phyloP scores from a whole-genome alignment of 2,329 filamentous ascomycete genomes.

The Orbilia oligospora region DNA sequence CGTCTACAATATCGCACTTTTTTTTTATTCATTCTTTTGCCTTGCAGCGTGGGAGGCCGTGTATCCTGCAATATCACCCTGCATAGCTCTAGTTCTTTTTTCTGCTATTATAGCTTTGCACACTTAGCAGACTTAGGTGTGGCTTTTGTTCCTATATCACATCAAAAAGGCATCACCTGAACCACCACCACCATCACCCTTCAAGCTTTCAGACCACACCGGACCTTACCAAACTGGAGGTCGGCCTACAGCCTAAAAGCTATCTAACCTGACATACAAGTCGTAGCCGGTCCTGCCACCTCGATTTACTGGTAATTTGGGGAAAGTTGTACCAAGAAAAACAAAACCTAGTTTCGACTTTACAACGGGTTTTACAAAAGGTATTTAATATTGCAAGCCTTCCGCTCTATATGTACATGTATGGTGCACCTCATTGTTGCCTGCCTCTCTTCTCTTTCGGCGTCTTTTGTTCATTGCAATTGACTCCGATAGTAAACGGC shows the following conservation, averaged over 20 bases:
- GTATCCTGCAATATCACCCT: slow-evolving; percentile 40
- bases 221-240: slow-evolving; percentile 20
- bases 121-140: not conserved
- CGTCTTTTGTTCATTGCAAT: slow-evolving; percentile 29
- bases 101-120: slow-evolving; percentile 11
- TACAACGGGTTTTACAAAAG: slow-evolving; percentile 1
- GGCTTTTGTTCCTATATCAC: not conserved
- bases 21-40: slow-evolving; percentile 24
- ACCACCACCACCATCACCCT: too few species aligned
- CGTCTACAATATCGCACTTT: slow-evolving; percentile 3
- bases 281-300: not conserved
- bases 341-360: not conserved
- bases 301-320: slow-evolving; percentile 1
- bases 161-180: slow-evolving; percentile 50
- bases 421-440: not conserved
- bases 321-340: slow-evolving; percentile 20
- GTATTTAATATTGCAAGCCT: slow-evolving; percentile 46
- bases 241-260: slow-evolving; percentile 16
- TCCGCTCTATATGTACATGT: slow-evolving; percentile 10
- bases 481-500: not conserved
- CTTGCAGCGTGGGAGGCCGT: slow-evolving; percentile 34
- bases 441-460: slow-evolving; percentile 40
- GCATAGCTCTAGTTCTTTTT: slow-evolving; percentile 15
- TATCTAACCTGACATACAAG: slow-evolving; percentile 4
- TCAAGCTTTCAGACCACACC: not conserved